phyloP scores from a whole-genome alignment of 2,329 filamentous ascomycete genomes.

The Pseudogymnoascus sp. region DNA sequence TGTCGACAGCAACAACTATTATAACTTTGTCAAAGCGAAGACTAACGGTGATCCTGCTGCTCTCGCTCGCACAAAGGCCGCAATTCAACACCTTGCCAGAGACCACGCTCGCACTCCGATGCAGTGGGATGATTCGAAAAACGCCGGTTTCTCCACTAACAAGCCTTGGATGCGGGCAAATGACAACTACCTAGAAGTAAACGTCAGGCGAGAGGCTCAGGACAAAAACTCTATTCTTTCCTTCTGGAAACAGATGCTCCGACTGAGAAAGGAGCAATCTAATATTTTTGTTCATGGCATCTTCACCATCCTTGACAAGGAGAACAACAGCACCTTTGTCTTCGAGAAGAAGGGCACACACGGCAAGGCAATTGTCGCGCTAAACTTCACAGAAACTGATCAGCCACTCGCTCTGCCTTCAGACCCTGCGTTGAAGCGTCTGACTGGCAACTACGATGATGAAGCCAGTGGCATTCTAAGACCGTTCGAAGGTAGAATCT shows the following conservation, averaged over 20 bases:
- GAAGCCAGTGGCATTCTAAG: background rate
- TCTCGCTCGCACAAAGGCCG: background rate
- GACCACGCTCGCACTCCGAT: conserved; percentile 9
- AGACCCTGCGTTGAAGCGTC: background rate
- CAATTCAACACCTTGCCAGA: background rate
- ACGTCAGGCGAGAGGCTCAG: conserved; percentile 44
- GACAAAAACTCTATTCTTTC: conserved; percentile 20
- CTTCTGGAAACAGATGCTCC: conserved; percentile 25
- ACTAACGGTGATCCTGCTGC: background rate
- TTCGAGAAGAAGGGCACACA: conserved; percentile 33
- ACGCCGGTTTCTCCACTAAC: background rate
- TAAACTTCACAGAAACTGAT: conserved; percentile 39
- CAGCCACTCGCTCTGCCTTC: conserved; percentile 14
- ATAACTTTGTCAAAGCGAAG: conserved; percentile 11
- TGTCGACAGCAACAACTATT: background rate
- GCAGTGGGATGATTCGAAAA: conserved; percentile 6
- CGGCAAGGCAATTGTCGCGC: conserved; percentile 32
- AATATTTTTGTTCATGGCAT: conserved; percentile 53
- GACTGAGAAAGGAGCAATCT: conserved; percentile 39
- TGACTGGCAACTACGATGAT: background rate
- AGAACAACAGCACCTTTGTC: conserved; percentile 37
- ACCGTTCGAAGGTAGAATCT: background rate
- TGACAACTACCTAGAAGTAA: conserved; percentile 35
- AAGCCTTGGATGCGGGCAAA: conserved; percentile 10
- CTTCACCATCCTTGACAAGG: conserved; percentile 44